Conservation (phyloP, 2,329 filamentous ascomycete species). For the Cadophora sp. region DNA sequence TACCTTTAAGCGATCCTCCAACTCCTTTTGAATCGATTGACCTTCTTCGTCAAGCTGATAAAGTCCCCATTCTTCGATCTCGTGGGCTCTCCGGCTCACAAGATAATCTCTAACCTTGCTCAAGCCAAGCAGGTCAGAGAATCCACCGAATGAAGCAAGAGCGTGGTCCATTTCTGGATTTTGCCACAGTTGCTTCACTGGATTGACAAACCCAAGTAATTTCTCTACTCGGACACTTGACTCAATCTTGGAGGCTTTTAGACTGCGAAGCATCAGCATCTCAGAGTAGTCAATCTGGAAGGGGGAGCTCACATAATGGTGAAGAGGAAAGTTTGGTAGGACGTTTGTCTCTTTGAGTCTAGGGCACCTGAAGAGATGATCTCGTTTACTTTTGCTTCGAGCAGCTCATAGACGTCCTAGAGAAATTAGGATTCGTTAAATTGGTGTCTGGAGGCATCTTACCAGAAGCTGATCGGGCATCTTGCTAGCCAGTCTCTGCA, state of each 20-base stretch:
- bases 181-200: conserved; percentile 82
- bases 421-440: conserved; percentile 31
- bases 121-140: conserved; percentile 81
- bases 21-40: conserved; percentile 75
- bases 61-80: conserved; percentile 82
- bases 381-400: conserved; percentile 83
- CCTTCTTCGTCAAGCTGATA: conserved; percentile 81
- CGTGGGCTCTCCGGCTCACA: conserved; percentile 72
- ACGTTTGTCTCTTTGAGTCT: conserved; percentile 84
- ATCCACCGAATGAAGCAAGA: conserved; percentile 77
- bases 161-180: conserved; percentile 70
- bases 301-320: conserved; percentile 75
- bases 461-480: conserved; percentile 86
- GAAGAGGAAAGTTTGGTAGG: conserved; percentile 89
- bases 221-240: conserved; percentile 72
- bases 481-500: conserved; percentile 86
- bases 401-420: conserved; percentile 80
- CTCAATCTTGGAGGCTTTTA: conserved; percentile 81
- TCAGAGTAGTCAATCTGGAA: not conserved
- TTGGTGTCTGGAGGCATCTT: conserved; percentile 23
- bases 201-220: conserved; percentile 79
- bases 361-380: conserved; percentile 74
- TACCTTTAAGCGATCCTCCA: conserved; percentile 78
- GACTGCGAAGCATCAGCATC: conserved; percentile 56
- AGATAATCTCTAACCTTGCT: conserved; percentile 84